Conservation (phyloP, 2,329 filamentous ascomycete genomes). For the Diaporthe citri region DNA sequence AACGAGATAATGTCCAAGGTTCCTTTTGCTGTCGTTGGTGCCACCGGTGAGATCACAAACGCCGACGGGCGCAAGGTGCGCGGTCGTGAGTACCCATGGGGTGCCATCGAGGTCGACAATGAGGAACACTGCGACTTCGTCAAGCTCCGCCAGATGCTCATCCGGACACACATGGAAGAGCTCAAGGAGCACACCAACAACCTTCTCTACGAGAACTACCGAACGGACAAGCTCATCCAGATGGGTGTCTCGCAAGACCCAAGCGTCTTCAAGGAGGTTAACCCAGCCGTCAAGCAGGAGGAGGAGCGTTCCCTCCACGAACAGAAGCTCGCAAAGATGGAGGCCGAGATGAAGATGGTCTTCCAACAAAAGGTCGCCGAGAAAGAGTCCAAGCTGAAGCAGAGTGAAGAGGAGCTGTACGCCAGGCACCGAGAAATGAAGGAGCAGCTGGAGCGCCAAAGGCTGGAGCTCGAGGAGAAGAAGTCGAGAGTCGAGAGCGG, state of each 20-base stretch:
- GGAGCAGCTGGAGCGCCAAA: conserved; percentile 96
- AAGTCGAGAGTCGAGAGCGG: conserved; percentile 95
- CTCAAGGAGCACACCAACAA: conserved; percentile 99
- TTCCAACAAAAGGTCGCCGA: conserved; percentile 99
- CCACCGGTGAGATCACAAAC: conserved; percentile 92
- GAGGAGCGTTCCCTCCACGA: conserved; percentile 98
- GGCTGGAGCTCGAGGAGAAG: conserved; percentile 97
- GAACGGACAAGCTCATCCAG: conserved; percentile 97
- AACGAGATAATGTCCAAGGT: conserved; percentile 99
- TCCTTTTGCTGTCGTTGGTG: conserved; percentile 96
- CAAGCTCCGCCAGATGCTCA: conserved; percentile 99
- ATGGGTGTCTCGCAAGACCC: conserved; percentile 99
- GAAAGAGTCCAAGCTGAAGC: conserved; percentile 99
- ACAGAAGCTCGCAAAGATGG: conserved; percentile 99
- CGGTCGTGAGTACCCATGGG: conserved; percentile 97
- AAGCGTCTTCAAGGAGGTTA: conserved; percentile 99
- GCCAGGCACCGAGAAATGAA: conserved; percentile 99
- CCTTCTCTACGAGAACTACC: conserved; percentile 98
- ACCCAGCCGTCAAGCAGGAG: conserved; percentile 99
- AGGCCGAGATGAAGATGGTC: conserved; percentile 99
- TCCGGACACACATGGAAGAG: conserved; percentile 99
- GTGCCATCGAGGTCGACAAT: conserved; percentile 98
- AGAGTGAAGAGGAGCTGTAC: conserved; percentile 99
- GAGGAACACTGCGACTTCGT: conserved; percentile 99
- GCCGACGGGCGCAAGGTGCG: conserved; percentile 95